phyloP scores from a whole-genome alignment of 768 basidiomycete species.

The Sarcodon aspratus region DNA sequence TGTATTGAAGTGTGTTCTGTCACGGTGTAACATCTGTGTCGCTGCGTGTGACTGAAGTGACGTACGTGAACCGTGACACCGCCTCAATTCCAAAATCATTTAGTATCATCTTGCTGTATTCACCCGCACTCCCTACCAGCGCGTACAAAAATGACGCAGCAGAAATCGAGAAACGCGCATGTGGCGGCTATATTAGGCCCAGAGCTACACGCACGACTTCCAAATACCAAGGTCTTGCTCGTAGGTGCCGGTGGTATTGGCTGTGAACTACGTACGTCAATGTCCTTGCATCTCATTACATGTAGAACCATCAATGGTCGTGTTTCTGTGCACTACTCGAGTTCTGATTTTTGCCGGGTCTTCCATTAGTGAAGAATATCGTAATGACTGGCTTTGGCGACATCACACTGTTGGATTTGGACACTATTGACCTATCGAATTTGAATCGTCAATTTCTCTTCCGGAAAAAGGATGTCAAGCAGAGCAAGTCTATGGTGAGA shows the following conservation, averaged over 20 bases:
- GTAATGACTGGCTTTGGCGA: slow-evolving; percentile 87
- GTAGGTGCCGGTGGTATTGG: slow-evolving; percentile 98
- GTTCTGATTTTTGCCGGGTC: not conserved
- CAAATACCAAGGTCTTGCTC: slow-evolving; percentile 62
- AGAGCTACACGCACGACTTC: slow-evolving; percentile 49
- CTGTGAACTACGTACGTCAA: slow-evolving; percentile 75
- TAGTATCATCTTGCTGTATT: too few species aligned
- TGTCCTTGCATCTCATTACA: not conserved
- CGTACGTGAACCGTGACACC: too few species aligned
- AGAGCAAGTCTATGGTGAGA: slow-evolving; percentile 84
- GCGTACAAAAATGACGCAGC: too few species aligned
- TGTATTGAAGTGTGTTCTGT: too few species aligned
- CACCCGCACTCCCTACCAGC: too few species aligned
- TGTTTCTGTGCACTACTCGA: not conserved
- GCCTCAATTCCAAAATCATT: too few species aligned
- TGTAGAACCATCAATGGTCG: not conserved
- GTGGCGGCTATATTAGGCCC: slow-evolving; percentile 73
- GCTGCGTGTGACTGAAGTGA: too few species aligned
- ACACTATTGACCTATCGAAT: slow-evolving; percentile 98
- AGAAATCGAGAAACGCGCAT: slow-evolving; percentile 23
- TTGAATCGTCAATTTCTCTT: slow-evolving; percentile 96
- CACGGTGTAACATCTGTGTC: too few species aligned
- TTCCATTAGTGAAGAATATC: slow-evolving; percentile 77
- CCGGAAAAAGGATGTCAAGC: slow-evolving; percentile 93
- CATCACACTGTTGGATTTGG: slow-evolving; percentile 89